Evolutionary conservation across 1,139 yeast species (phyloP), one percentile per base, ranked within the genome.

Genomic region (Kodamaea anthophila): DNA sequence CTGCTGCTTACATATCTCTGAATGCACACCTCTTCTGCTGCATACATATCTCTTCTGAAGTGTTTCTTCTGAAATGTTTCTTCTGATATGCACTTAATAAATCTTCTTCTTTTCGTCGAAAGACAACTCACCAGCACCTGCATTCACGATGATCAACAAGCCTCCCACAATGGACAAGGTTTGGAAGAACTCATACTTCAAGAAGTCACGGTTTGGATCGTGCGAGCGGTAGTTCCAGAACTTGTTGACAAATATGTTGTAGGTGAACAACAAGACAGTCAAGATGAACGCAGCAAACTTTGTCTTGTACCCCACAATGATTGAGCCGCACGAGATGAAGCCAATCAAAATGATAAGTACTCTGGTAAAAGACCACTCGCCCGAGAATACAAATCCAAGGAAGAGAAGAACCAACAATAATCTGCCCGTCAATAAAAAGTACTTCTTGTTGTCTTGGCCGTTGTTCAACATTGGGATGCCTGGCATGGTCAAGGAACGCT

Each of bases 71-170:
- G n/a, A n/a, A n/a, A n/a, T n/a, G n/a, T n/a, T 7, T 20, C 6
- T 4, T 23, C 12, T n/a, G 9, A 13, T 21, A 5, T 15, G 11
- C 23, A 4, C 13, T 12, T 58, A 88, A 53, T 84, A 88, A 40
- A 85, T 82, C 67, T 91, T 91, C 68, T 91, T 88, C 82, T 91
- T 91, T 59, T 87, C 96, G 54, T 91, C 98, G 39, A 91, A 65
- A 21, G 96, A 84, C 43, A 88, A 69, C 47, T 85, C 93, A 30
- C 98, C 98, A 24, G 98, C 97, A 42, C 98, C 98, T 6, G 96
- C 86, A 59, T 84, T 86, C 42, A 86, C 96, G 42, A 93, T 84
- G 46, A 91, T 66, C 40, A 91, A 63, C 43, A 91, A 73, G 2
- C 97, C 98, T 32, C 98, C 98, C 35, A 91, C 91, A 54, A 91